Evolutionary conservation across 805 yeast genomes (phyloP).

Genomic region (Yarrowia hollandica): DNA sequence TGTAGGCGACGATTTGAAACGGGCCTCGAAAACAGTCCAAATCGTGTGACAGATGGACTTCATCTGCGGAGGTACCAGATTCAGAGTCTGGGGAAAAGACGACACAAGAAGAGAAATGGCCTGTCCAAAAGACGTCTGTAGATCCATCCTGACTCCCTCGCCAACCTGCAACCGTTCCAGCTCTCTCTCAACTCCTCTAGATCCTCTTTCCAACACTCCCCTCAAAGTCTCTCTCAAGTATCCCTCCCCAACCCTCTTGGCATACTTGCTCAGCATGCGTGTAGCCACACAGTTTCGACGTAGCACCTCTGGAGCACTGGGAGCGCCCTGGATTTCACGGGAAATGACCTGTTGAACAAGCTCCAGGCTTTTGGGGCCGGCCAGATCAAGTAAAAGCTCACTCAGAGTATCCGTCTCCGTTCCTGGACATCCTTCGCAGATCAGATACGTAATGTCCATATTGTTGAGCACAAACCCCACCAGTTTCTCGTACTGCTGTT

Average conservation of each 20-base stretch:
- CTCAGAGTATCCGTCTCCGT: slow-evolving; percentile 72
- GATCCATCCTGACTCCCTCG: too few relatives aligned
- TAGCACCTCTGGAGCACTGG: slow-evolving; percentile 68
- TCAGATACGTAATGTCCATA: slow-evolving; percentile 49
- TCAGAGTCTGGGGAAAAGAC: slow-evolving; percentile 59
- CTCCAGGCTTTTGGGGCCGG: slow-evolving; percentile 41
- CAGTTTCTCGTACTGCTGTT: slow-evolving; percentile 34
- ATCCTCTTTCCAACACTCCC: slow-evolving; percentile 61
- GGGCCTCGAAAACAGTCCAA: slow-evolving; percentile 52
- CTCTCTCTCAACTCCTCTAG: too few relatives aligned
- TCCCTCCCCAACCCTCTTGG: slow-evolving; percentile 62
- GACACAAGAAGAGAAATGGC: slow-evolving; percentile 36
- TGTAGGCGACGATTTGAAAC: slow-evolving; percentile 60
- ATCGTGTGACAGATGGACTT: slow-evolving; percentile 64
- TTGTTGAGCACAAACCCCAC: slow-evolving; percentile 34
- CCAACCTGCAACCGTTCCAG: too few relatives aligned
- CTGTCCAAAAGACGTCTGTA: slow-evolving; percentile 32
- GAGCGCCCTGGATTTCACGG: slow-evolving; percentile 61
- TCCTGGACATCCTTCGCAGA: slow-evolving; percentile 63
- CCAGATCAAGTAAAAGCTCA: slow-evolving; percentile 58
- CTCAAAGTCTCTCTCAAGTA: slow-evolving; percentile 56
- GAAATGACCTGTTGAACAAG: slow-evolving; percentile 57
- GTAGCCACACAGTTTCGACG: slow-evolving; percentile 84
- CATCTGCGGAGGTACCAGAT: background rate
- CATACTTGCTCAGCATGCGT: slow-evolving; percentile 67